Conservation (phyloP, 2,329 filamentous ascomycete species). For the Botryosphaeria dothidea region DNA sequence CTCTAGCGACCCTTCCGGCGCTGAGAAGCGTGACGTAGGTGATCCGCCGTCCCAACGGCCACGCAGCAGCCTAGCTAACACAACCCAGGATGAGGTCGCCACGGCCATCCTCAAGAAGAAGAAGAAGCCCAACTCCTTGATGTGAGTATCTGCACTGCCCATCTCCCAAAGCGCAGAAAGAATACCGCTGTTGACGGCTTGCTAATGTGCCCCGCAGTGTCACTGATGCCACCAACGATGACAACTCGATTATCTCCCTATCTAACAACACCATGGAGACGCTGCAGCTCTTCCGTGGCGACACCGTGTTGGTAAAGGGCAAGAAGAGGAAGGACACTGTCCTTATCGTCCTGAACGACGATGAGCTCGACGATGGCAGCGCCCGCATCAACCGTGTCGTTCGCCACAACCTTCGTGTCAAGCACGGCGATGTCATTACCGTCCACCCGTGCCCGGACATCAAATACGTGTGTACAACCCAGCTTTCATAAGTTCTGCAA, state of each 20-base stretch:
- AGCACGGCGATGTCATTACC: constrained; percentile 97
- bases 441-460: constrained; percentile 98
- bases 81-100: constrained; percentile 75
- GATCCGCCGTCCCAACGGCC: constrained; percentile 22
- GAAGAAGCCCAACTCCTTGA: constrained; percentile 99
- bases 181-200: not conserved
- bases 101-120: constrained; percentile 99
- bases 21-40: constrained; percentile 80
- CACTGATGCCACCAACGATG: constrained; percentile 97
- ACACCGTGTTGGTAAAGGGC: constrained; percentile 96
- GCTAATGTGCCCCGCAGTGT: constrained; percentile 64
- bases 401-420: constrained; percentile 95
- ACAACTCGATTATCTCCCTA: constrained; percentile 98
- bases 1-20: constrained; percentile 80
- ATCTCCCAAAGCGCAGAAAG: not conserved
- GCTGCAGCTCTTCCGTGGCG: constrained; percentile 96
- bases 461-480: constrained; percentile 83
- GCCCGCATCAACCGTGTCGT: constrained; percentile 98
- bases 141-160: constrained; percentile 60
- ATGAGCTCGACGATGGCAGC: constrained; percentile 96
- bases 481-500: not conserved
- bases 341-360: constrained; percentile 93
- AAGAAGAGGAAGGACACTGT: constrained; percentile 99
- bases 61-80: constrained; percentile 31
- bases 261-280: constrained; percentile 99